These are phyloP conservation scores for Claviceps sp. DNA, from an alignment of 2,329 filamentous ascomycete species.

Conservation along the genomic window DNA sequence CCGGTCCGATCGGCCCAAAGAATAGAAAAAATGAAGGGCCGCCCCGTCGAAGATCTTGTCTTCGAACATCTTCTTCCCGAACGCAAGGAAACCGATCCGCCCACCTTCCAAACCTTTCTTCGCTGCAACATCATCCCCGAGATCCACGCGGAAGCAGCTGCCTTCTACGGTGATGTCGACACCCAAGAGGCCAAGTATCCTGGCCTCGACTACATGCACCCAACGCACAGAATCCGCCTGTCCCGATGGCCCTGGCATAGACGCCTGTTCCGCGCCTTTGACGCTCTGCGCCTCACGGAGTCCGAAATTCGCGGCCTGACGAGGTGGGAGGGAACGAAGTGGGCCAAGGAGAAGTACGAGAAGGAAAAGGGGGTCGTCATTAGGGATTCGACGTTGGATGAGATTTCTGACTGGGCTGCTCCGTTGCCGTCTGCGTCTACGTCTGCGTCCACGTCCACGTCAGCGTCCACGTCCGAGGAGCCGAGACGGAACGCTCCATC, in stretches of 20 bases:
- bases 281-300: slow-evolving; percentile 52
- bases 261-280: slow-evolving; percentile 63
- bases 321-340: slow-evolving; percentile 72
- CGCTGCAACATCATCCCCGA: slow-evolving; percentile 60
- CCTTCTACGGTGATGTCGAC: slow-evolving; percentile 68
- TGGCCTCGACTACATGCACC: slow-evolving; percentile 63
- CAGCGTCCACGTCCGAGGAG: neutral
- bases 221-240: slow-evolving; percentile 63
- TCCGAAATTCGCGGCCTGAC: slow-evolving; percentile 59
- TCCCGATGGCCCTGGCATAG: slow-evolving; percentile 65
- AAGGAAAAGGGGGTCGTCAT: slow-evolving; percentile 59
- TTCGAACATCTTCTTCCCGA: slow-evolving; percentile 62
- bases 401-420: slow-evolving; percentile 44
- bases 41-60: slow-evolving; percentile 56
- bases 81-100: slow-evolving; percentile 53
- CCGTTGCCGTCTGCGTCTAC: slow-evolving; percentile 3
- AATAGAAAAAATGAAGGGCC: slow-evolving; percentile 50
- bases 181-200: slow-evolving; percentile 72
- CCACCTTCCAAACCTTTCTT: slow-evolving; percentile 57
- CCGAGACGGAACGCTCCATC: too few species aligned
- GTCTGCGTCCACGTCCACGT: too few species aligned
- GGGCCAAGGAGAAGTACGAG: slow-evolving; percentile 72
- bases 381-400: slow-evolving; percentile 57
- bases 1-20: neutral
- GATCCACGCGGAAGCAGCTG: slow-evolving; percentile 64